These are phyloP conservation scores for Monosporozyma aerobia DNA, from an alignment of 805 yeast genomes.

Conservation along the genomic window DNA sequence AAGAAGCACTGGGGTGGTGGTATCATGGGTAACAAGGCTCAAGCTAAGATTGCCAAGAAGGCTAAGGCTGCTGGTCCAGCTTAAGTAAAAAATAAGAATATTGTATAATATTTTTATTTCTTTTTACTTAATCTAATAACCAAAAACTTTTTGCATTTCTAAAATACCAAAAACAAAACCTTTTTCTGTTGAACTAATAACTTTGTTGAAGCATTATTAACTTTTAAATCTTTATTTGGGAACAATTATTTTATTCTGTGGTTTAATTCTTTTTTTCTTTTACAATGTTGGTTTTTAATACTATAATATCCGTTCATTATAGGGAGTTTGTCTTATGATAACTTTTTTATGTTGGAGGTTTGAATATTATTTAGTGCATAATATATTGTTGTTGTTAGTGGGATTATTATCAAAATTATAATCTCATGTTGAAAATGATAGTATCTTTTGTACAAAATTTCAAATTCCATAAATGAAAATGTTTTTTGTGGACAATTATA, in stretches of 20 bases:
- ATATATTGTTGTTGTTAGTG: neutral
- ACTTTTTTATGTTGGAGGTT: no score
- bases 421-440: neutral
- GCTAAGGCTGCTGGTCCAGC: slow-evolving; percentile 41
- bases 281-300: neutral
- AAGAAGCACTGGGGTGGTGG: slow-evolving; percentile 99
- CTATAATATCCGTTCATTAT: slow-evolving; percentile 4
- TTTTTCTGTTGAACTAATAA: slow-evolving; percentile 1
- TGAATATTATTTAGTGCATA: neutral
- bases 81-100: neutral
- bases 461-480: no score
- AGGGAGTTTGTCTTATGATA: slow-evolving; percentile 1
- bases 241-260: neutral
- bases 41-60: slow-evolving; percentile 72
- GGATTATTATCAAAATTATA: neutral
- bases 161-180: neutral
- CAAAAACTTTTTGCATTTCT: neutral
- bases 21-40: slow-evolving; percentile 90
- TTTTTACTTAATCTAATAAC: neutral
- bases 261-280: neutral
- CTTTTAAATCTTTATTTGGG: neutral
- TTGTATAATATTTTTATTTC: neutral
- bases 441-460: neutral
- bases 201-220: slow-evolving; percentile 8
- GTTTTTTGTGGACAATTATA: no score